These are phyloP conservation scores for Eucalyptus cloeziana DNA, from an alignment of 345 rosid species.

Conservation along the genomic window DNA sequence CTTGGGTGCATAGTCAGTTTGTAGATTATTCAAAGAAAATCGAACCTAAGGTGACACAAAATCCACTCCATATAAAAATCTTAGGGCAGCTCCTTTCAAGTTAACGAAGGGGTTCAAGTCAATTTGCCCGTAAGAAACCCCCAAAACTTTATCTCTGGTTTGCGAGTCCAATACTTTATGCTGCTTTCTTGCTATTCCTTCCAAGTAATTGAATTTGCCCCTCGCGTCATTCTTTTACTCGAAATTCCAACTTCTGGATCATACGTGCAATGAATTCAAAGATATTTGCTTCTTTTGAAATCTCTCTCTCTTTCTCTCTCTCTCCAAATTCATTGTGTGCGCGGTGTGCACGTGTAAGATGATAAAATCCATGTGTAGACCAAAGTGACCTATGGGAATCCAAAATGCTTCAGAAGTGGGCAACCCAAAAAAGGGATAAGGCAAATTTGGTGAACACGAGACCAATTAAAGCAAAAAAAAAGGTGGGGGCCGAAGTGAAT, in stretches of 20 bases:
- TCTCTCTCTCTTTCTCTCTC: not conserved
- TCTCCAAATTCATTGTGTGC: not conserved
- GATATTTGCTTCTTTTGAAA: not conserved
- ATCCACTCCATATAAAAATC: not conserved
- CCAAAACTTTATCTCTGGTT: not conserved
- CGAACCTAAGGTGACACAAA: not conserved
- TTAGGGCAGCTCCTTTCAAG: not conserved
- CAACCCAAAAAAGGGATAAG: slow-evolving; percentile 1
- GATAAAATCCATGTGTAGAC: not conserved
- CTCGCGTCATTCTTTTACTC: not conserved
- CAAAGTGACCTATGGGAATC: not conserved
- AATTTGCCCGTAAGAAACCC: not conserved
- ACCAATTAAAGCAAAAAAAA: not conserved
- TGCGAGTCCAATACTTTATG: not conserved
- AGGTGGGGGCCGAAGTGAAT: not conserved
- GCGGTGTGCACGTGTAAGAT: not conserved
- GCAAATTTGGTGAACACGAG: not conserved
- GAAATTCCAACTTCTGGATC: not conserved
- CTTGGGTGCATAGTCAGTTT: not conserved
- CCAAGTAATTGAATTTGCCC: not conserved
- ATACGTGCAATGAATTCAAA: not conserved
- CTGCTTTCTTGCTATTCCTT: not conserved
- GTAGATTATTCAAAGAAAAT: not conserved
- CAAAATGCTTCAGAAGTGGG: slow-evolving; percentile 16
- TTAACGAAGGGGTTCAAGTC: not conserved